Conservation (phyloP, 768 basidiomycete species). For the Leucogyrophana mollusca region DNA sequence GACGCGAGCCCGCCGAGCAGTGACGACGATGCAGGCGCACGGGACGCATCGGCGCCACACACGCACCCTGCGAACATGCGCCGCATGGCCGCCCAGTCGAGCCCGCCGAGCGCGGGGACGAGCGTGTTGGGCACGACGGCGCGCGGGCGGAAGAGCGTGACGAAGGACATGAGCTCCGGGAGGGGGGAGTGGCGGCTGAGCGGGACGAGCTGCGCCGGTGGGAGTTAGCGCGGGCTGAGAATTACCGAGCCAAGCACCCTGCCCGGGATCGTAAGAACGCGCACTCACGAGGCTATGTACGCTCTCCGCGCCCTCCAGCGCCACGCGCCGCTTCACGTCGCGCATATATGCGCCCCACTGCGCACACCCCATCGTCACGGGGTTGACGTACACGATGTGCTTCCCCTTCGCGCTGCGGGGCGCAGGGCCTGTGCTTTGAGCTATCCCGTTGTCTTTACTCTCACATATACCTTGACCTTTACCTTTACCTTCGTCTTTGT, state of each 20-base stretch:
- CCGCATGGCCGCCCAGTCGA: constrained; percentile 77
- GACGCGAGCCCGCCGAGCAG: no score
- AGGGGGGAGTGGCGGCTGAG: constrained; percentile 86
- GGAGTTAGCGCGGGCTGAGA: neutral
- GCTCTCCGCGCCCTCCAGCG: constrained; percentile 31
- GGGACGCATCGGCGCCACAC: constrained; percentile 13
- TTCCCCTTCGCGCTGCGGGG: constrained; percentile 44
- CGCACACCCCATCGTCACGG: constrained; percentile 65
- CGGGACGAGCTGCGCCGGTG: constrained; percentile 62
- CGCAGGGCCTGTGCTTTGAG: no score
- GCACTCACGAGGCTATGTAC: constrained; percentile 63
- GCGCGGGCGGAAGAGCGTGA: constrained; percentile 76
- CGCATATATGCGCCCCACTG: constrained; percentile 51
- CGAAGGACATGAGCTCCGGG: constrained; percentile 80
- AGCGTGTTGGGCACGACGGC: constrained; percentile 81
- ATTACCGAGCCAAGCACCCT: neutral
- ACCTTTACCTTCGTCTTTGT: no score
- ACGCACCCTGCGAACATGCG: constrained; percentile 66
- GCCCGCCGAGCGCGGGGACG: constrained; percentile 43
- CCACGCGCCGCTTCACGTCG: constrained; percentile 41
- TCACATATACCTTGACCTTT: no score
- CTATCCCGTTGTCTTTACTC: no score
- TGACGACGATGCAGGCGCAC: no score
- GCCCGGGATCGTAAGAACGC: neutral
- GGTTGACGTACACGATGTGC: constrained; percentile 81